Conservation (phyloP, 1,139 yeast species). For the Saccharomyces hybrid region DNA sequence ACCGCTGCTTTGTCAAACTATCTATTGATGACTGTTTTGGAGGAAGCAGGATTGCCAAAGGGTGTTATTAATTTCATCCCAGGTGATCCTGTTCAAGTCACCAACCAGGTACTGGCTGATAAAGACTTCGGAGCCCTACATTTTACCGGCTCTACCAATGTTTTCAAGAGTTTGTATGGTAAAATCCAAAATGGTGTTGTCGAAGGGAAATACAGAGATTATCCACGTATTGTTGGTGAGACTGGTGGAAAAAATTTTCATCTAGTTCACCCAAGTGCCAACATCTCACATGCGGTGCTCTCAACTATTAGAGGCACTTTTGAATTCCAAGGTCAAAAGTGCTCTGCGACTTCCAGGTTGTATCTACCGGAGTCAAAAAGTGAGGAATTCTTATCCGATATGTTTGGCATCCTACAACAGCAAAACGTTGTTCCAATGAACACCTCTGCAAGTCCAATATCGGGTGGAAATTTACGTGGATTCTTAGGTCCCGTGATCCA, state of each 20-base stretch:
- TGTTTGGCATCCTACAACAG: conserved; percentile 32
- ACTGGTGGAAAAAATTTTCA: conserved; percentile 99
- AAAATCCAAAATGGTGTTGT: conserved; percentile 72
- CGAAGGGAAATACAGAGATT: conserved; percentile 64
- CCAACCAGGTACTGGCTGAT: conserved; percentile 60
- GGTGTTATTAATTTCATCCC: conserved; percentile 94
- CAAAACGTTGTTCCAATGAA: conserved; percentile 51
- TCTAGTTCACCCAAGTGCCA: conserved; percentile 70
- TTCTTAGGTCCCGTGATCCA: conserved; percentile 97
- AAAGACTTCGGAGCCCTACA: conserved; percentile 77
- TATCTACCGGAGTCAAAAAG: conserved; percentile 74
- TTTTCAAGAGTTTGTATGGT: conserved; percentile 72
- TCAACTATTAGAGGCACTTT: conserved; percentile 92
- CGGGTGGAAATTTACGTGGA: conserved; percentile 39
- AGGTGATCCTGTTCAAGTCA: conserved; percentile 75
- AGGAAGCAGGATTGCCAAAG: conserved; percentile 91
- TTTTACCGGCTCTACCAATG: conserved; percentile 94
- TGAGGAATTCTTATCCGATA: conserved; percentile 62
- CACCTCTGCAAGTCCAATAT: conserved; percentile 43
- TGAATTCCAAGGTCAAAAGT: conserved; percentile 96
- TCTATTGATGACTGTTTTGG: conserved; percentile 65
- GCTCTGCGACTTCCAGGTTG: conserved; percentile 76
- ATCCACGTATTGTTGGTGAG: conserved; percentile 96
- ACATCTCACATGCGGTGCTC: conserved; percentile 70
- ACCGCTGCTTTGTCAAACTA: conserved; percentile 87